Base-by-base conservation (phyloP, 2,329 filamentous ascomycete genomes). In the Ceratocystis alfenasii region DNA sequence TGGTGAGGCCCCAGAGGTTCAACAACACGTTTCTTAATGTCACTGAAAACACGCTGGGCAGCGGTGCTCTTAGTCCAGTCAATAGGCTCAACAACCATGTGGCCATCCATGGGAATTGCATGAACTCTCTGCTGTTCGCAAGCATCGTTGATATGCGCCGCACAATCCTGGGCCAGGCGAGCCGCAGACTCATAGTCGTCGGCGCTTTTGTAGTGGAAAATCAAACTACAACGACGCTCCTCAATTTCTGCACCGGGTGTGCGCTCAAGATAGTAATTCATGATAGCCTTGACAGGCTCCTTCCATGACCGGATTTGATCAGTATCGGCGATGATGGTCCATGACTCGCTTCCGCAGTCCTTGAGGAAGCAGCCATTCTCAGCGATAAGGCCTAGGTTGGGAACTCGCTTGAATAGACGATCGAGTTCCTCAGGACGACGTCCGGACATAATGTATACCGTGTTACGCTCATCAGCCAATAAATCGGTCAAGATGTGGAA, bases 301-400 rank as follows among this genome's bases (percentile, higher is more conserved):
- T 96, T 96, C 93, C 93, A 97, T 3, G 81, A 79, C 30, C 80
- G 78, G 68, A 90, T 87, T 70, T 87, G 82, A 2, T 83, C 80
- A 1, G 83, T 79, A 72, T 96, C 86, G 1, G 87, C 86, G 76
- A 95, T 87, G 69, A 87, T 85, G 1, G 82, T 83, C 94, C 94
- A 97, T 45, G 83, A 80, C 28, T 83, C 81, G 17, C 79, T 80
- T 22, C 85, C 82, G 59, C 83, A 84, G 69, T 89, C 83, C 70
- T 88, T 89, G 66, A 96, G 78, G 76, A 95, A 97, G 74, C 90
- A 95, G 1, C 93, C 93, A 70, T 96, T 96, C 76, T 97, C 93
- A 0, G 93, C 93, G 69, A 97, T 95, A 3, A 97, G 80, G 2
- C 94, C 94, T 2, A 96, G 78, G 68, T 88, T 87, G 4, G 89